These are phyloP conservation scores for Fusarium denticulatum DNA, from an alignment of 2,329 filamentous ascomycete genomes.

Conservation along the genomic window DNA sequence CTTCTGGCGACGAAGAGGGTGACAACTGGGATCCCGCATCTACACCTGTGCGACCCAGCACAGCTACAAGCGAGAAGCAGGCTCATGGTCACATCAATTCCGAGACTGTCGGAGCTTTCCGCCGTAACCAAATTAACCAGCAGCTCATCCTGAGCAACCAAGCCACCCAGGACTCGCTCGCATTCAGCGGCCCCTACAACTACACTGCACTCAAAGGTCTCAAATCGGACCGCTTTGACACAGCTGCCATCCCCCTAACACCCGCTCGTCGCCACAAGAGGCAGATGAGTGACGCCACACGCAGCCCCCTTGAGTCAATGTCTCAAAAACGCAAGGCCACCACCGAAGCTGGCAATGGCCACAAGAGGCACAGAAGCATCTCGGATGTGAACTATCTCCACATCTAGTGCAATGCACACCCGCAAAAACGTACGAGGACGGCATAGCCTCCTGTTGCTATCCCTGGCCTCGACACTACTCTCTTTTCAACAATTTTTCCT, in stretches of 20 bases:
- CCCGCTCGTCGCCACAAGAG: constrained; percentile 70
- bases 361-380: constrained; percentile 69
- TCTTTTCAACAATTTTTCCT: constrained; percentile 33
- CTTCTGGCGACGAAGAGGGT: constrained; percentile 68
- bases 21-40: constrained; percentile 61
- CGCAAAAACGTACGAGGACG: constrained; percentile 58
- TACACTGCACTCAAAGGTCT: constrained; percentile 70
- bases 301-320: constrained; percentile 60
- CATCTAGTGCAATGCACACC: constrained; percentile 49
- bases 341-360: constrained; percentile 52
- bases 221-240: constrained; percentile 72
- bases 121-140: constrained; percentile 71
- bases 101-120: constrained; percentile 81
- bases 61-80: constrained; percentile 58
- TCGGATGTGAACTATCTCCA: constrained; percentile 63
- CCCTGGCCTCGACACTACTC: constrained; percentile 54
- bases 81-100: constrained; percentile 69
- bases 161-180: constrained; percentile 69
- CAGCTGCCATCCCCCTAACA: constrained; percentile 74
- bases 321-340: constrained; percentile 67
- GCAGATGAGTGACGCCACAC: constrained; percentile 54
- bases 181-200: constrained; percentile 69
- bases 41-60: constrained; percentile 62
- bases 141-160: constrained; percentile 69
- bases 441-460: constrained; percentile 52